Evolutionary conservation across 345 rosid genomes (phyloP).

Genomic region (Hypericum perforatum): DNA sequence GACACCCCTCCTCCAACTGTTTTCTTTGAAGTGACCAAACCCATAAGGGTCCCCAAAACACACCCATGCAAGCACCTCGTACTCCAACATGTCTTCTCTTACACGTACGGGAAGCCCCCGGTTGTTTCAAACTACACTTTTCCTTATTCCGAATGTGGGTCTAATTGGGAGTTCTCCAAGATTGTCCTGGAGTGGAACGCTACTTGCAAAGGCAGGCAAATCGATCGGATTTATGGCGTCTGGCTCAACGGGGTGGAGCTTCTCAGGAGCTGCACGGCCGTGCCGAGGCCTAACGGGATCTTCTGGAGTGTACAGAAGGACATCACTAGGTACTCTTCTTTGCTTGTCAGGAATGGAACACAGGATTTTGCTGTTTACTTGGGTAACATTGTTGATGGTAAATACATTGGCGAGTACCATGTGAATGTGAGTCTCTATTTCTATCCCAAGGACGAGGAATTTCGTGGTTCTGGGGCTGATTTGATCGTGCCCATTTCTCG

Average conservation of each 20-base stretch:
- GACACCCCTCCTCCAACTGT: too few relatives aligned
- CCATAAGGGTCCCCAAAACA: too few relatives aligned
- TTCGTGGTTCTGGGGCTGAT: constrained; percentile 7
- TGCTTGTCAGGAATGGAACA: constrained; percentile 6
- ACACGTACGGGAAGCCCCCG: too few relatives aligned
- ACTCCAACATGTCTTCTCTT: too few relatives aligned
- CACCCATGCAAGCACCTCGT: too few relatives aligned
- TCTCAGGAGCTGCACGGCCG: constrained; percentile 16
- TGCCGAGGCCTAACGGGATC: not conserved
- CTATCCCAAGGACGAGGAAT: not conserved
- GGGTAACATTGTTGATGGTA: not conserved
- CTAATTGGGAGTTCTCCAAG: too few relatives aligned
- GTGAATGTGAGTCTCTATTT: constrained; percentile 10
- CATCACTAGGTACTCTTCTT: constrained; percentile 16
- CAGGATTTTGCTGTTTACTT: not conserved
- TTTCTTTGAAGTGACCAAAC: too few relatives aligned
- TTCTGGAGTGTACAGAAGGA: constrained; percentile 21
- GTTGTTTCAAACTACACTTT: too few relatives aligned
- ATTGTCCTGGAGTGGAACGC: constrained; percentile 9
- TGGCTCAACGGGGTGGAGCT: constrained; percentile 24
- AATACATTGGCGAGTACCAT: constrained; percentile 6
- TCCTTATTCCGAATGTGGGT: too few relatives aligned
- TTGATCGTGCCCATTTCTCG: constrained; percentile 13
- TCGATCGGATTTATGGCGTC: constrained; percentile 10
- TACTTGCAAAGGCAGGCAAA: not conserved